Conservation (phyloP, 108 stramenopile genomes). For the Fragilariopsis cylindrus region DNA sequence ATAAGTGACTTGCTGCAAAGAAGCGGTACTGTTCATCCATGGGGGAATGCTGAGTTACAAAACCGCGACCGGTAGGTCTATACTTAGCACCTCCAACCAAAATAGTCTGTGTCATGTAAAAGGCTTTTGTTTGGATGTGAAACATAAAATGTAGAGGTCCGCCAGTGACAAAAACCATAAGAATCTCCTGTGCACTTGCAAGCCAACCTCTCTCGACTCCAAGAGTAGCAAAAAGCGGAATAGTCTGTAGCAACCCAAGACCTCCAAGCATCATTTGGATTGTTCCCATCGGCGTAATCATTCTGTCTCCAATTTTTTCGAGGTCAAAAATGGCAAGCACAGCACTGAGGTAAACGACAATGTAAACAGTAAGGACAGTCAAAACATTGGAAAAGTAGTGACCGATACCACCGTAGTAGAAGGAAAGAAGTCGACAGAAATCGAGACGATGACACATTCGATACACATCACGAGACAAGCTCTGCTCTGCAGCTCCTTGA, state of each 20-base stretch:
- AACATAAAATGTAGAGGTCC: conserved; percentile 99
- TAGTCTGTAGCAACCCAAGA: conserved; percentile 94
- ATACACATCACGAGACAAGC: conserved; percentile 95
- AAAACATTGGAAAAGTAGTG: conserved; percentile 96
- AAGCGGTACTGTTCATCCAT: conserved; percentile 97
- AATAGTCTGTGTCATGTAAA: conserved; percentile 97
- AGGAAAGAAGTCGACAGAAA: conserved; percentile 95
- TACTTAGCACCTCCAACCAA: conserved; percentile 98
- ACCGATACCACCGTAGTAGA: conserved; percentile 98
- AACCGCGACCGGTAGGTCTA: conserved; percentile 97
- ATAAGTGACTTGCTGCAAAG: conserved; percentile 96
- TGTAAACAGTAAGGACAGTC: conserved; percentile 91
- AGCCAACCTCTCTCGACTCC: conserved; percentile 95
- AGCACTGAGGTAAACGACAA: conserved; percentile 93
- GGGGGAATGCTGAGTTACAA: conserved; percentile 95
- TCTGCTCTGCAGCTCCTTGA: conserved; percentile 98
- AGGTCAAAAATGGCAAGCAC: conserved; percentile 88
- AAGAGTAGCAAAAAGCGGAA: conserved; percentile 95
- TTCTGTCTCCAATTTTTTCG: conserved; percentile 93
- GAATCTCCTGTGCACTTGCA: conserved; percentile 82
- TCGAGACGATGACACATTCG: conserved; percentile 94
- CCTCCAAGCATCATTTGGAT: conserved; percentile 94
- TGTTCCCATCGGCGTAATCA: conserved; percentile 92
- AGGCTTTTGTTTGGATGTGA: conserved; percentile 98
- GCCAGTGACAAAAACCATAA: conserved; percentile 93